phyloP scores from a whole-genome alignment of 1,284 basidiomycete species.

The Porogramme epimiltina region DNA sequence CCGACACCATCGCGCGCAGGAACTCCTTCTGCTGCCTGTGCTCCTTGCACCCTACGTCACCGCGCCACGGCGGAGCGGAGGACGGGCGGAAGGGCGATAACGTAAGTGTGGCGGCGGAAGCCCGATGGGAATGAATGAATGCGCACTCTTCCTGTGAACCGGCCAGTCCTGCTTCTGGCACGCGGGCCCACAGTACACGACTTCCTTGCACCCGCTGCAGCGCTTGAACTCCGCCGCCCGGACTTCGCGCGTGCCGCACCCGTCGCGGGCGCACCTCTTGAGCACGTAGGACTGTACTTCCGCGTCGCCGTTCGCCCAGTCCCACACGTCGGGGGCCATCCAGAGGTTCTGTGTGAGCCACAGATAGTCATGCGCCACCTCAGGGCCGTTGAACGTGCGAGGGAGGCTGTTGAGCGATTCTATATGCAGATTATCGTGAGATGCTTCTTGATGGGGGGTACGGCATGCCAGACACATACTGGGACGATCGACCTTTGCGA shows the following conservation, averaged over 20 bases:
- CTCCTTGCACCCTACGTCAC: slow-evolving; percentile 23
- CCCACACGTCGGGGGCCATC: slow-evolving; percentile 43
- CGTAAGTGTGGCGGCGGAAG: slow-evolving; percentile 9
- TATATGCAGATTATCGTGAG: slow-evolving; percentile 14
- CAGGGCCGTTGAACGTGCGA: slow-evolving; percentile 37
- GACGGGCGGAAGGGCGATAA: not conserved
- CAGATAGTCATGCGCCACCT: slow-evolving; percentile 46
- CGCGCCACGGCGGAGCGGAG: not conserved
- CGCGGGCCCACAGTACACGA: slow-evolving; percentile 37
- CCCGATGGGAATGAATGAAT: slow-evolving; percentile 23
- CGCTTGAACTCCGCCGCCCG: slow-evolving; percentile 27
- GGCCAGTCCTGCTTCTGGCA: slow-evolving; percentile 46
- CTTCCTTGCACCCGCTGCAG: slow-evolving; percentile 32
- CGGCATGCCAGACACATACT: slow-evolving; percentile 28
- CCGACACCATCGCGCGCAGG: slow-evolving; percentile 17
- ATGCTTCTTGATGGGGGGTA: not conserved
- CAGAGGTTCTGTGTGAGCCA: slow-evolving; percentile 47
- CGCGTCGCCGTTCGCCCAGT: slow-evolving; percentile 40
- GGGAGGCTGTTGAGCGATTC: slow-evolving; percentile 34
- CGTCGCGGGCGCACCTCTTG: slow-evolving; percentile 18
- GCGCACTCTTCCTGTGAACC: slow-evolving; percentile 34
- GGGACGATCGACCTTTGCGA: slow-evolving; percentile 37
- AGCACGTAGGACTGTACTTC: slow-evolving; percentile 30
- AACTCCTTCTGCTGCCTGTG: slow-evolving; percentile 18
- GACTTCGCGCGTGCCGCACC: slow-evolving; percentile 22